These are phyloP conservation scores for Epichloe sibirici DNA, from an alignment of 2,329 filamentous ascomycete species.

Conservation along the genomic window DNA sequence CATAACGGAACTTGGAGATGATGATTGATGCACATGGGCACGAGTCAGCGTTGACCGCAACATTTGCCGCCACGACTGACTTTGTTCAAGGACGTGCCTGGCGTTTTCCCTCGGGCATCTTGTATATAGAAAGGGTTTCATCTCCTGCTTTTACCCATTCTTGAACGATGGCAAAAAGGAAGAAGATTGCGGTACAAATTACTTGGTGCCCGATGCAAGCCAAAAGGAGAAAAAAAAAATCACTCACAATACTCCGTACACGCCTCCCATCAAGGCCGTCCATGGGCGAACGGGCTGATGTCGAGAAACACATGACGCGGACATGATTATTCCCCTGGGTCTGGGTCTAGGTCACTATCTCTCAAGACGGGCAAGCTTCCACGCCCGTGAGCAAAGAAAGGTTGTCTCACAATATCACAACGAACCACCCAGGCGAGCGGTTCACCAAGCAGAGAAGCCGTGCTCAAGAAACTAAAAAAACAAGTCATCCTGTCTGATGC, in stretches of 20 bases:
- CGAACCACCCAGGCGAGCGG: neutral
- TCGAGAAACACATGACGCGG: neutral
- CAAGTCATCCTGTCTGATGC: no score
- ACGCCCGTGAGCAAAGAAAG: neutral
- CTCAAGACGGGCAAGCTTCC: neutral
- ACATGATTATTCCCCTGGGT: conserved; percentile 1
- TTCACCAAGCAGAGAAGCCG: neutral
- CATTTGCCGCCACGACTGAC: conserved; percentile 1
- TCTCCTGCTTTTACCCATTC: no score
- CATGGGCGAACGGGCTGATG: no score
- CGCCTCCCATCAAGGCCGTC: no score
- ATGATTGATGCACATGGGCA: neutral
- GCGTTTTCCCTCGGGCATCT: neutral
- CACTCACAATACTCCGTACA: no score
- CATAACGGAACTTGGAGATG: neutral
- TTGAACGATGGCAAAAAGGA: no score
- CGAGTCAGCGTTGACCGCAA: neutral
- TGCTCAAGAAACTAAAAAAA: neutral
- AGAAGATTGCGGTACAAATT: no score
- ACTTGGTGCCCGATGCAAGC: no score
- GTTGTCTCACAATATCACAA: neutral
- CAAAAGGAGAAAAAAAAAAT: no score
- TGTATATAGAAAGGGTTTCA: no score
- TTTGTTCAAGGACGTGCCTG: neutral
- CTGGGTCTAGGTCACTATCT: neutral